Evolutionary conservation across 1,284 basidiomycete species (phyloP).

Genomic region (Abortiporus biennis): DNA sequence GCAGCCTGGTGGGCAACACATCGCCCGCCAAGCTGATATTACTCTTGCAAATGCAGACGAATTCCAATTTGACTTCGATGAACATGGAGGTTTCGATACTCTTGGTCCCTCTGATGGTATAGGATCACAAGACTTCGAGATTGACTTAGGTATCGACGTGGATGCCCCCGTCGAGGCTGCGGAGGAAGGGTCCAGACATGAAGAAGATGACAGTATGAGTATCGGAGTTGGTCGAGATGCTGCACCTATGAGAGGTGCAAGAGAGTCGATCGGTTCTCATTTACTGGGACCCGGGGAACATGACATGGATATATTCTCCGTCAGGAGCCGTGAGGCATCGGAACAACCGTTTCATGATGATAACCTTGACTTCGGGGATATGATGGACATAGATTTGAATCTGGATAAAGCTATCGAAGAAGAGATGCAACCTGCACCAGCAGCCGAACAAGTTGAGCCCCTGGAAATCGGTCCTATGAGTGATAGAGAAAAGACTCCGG

Average conservation of each 20-base stretch:
- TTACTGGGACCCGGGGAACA: slow-evolving; percentile 41
- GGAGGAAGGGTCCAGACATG: slow-evolving; percentile 13
- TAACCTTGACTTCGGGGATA: slow-evolving; percentile 54
- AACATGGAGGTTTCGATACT: slow-evolving; percentile 55
- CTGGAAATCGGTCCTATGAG: slow-evolving; percentile 7
- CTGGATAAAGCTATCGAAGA: slow-evolving; percentile 70
- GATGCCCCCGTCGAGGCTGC: slow-evolving; percentile 37
- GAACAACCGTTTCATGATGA: slow-evolving; percentile 58
- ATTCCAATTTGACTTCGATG: slow-evolving; percentile 52
- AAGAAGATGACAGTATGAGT: slow-evolving; percentile 48
- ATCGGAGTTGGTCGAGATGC: slow-evolving; percentile 76
- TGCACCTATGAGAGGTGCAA: slow-evolving; percentile 33
- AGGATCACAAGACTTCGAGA: slow-evolving; percentile 79
- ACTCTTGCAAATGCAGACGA: slow-evolving; percentile 71
- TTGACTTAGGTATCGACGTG: slow-evolving; percentile 69
- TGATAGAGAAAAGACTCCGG: slow-evolving; percentile 46
- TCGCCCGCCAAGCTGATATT: slow-evolving; percentile 80
- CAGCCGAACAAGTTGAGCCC: slow-evolving; percentile 20
- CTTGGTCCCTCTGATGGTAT: slow-evolving; percentile 77
- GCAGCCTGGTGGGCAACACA: slow-evolving; percentile 68
- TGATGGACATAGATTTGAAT: slow-evolving; percentile 52
- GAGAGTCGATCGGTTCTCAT: slow-evolving; percentile 56
- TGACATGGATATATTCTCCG: slow-evolving; percentile 48
- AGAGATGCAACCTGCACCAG: too few relatives aligned
- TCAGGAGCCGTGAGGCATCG: slow-evolving; percentile 55